These are phyloP conservation scores for Mycena indigotica DNA, from an alignment of 768 basidiomycete genomes.

Conservation along the genomic window DNA sequence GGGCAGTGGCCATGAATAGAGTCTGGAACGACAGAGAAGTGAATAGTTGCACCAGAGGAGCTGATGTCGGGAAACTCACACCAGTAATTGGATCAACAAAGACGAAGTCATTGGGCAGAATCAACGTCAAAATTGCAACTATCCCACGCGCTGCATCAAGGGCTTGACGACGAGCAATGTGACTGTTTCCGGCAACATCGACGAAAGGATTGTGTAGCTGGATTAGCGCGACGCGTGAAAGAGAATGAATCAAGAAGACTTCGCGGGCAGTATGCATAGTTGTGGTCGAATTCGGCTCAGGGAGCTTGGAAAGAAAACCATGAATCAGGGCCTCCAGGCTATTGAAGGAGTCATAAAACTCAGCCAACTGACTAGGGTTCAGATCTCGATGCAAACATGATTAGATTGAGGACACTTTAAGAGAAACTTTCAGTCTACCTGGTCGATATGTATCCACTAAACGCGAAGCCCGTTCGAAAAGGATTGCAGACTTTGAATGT, in stretches of 20 bases:
- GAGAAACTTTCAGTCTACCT: neutral
- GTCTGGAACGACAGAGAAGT: neutral
- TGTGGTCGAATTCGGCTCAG: neutral
- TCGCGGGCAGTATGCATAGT: slow-evolving; percentile 8
- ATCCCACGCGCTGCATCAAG: slow-evolving; percentile 13
- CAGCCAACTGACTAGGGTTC: slow-evolving; percentile 20
- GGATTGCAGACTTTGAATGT: neutral
- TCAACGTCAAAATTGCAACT: slow-evolving; percentile 2
- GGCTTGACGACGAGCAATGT: slow-evolving; percentile 1
- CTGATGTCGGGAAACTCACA: slow-evolving; percentile 5
- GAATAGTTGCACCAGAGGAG: neutral
- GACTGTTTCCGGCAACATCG: slow-evolving; percentile 7
- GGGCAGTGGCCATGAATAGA: slow-evolving; percentile 21
- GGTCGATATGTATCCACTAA: neutral
- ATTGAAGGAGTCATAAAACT: slow-evolving; percentile 27
- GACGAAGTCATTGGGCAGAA: slow-evolving; percentile 4
- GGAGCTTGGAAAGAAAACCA: slow-evolving; percentile 13
- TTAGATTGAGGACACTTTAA: neutral
- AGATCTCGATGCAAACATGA: slow-evolving; percentile 19
- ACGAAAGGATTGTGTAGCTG: slow-evolving; percentile 31
- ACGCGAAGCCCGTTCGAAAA: slow-evolving; percentile 1
- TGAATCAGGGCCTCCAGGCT: slow-evolving; percentile 31
- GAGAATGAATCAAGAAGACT: slow-evolving; percentile 27
- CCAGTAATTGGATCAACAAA: slow-evolving; percentile 23
- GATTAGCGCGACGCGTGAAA: slow-evolving; percentile 30